These are phyloP conservation scores for Rosa persica DNA, from an alignment of 306 rosid genomes.

Conservation along the genomic window DNA sequence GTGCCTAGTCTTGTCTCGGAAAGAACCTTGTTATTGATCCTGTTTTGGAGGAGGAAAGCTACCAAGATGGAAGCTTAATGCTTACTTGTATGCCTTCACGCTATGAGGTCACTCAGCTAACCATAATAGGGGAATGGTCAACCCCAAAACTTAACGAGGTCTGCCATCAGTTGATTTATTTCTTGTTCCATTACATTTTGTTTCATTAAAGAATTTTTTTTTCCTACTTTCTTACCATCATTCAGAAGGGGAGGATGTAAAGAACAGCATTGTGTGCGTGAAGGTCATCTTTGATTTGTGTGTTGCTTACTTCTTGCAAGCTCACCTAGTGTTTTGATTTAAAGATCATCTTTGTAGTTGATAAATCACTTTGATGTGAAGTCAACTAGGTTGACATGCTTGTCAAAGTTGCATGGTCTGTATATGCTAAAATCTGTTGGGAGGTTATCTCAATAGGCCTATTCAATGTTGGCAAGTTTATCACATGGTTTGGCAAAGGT, in stretches of 20 bases:
- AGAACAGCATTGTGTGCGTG: background rate
- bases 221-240: background rate
- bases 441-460: background rate
- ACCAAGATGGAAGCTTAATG: slow-evolving; percentile 88
- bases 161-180: slow-evolving; percentile 4
- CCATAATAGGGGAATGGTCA: slow-evolving; percentile 93
- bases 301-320: background rate
- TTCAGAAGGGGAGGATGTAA: background rate
- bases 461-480: background rate
- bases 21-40: slow-evolving; percentile 89
- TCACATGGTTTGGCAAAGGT: background rate
- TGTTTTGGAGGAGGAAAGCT: slow-evolving; percentile 80
- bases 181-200: background rate
- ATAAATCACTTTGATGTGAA: background rate
- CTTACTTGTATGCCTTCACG: slow-evolving; percentile 92
- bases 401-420: background rate
- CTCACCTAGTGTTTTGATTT: background rate
- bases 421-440: background rate
- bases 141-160: slow-evolving; percentile 57
- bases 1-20: slow-evolving; percentile 65
- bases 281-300: background rate
- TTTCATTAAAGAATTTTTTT: background rate
- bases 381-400: background rate
- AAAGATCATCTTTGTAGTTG: background rate
- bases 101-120: slow-evolving; percentile 89